Conservation (phyloP, 2,329 filamentous ascomycete species). For the Coleophoma eucalyptorum region DNA sequence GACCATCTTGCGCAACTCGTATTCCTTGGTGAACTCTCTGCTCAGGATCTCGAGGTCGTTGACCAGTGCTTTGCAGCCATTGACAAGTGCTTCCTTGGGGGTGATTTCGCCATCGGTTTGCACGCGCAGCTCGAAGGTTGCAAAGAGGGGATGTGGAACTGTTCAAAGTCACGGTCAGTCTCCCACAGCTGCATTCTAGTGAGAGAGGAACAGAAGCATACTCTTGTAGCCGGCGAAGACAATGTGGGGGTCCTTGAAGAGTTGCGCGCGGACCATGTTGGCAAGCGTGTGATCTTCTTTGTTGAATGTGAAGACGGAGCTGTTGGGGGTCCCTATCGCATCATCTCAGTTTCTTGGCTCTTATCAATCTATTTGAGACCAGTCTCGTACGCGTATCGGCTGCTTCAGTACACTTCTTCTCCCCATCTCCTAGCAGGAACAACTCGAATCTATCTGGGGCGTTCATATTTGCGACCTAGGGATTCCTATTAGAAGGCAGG, state of each 20-base stretch:
- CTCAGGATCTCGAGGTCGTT: constrained; percentile 75
- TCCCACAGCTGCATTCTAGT: background rate
- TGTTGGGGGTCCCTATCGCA: constrained; percentile 79
- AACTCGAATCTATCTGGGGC: constrained; percentile 74
- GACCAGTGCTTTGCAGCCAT: constrained; percentile 78
- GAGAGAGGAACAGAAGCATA: constrained; percentile 32
- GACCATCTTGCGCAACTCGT: constrained; percentile 82
- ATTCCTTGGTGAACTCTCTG: constrained; percentile 89
- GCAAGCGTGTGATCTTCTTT: constrained; percentile 97
- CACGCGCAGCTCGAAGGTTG: constrained; percentile 69
- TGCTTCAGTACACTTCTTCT: constrained; percentile 91
- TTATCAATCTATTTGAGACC: background rate
- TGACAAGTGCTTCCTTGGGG: constrained; percentile 83
- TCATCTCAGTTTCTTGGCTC: constrained; percentile 2
- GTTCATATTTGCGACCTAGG: constrained; percentile 38
- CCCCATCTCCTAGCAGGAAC: constrained; percentile 79
- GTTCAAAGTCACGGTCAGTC: background rate
- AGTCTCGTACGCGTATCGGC: constrained; percentile 74
- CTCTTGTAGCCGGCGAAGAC: constrained; percentile 91
- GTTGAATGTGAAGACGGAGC: constrained; percentile 90
- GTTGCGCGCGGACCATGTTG: constrained; percentile 81
- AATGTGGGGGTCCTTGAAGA: constrained; percentile 80
- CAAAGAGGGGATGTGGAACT: constrained; percentile 37
- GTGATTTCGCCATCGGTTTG: constrained; percentile 87
- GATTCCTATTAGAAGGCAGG: background rate